Conservation (phyloP, 805 yeast species). For the Candida boidinii region DNA sequence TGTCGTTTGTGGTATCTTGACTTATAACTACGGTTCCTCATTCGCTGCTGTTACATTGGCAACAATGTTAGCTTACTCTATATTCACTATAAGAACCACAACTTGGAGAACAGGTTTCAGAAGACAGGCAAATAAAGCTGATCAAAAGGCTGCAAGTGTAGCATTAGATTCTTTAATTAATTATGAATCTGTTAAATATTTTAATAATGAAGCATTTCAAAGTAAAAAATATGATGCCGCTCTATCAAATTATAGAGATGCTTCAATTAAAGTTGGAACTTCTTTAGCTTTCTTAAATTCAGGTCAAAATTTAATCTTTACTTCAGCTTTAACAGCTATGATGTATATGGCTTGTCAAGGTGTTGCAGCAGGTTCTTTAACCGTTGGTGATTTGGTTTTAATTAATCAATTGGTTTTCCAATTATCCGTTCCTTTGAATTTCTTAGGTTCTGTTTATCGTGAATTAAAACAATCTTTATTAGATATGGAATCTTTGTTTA, state of each 20-base stretch:
- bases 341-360: conserved; percentile 98
- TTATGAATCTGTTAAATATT: conserved; percentile 89
- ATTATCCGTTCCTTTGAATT: conserved; percentile 88
- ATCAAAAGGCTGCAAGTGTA: conserved; percentile 89
- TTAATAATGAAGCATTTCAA: conserved; percentile 82
- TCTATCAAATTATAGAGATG: conserved; percentile 61
- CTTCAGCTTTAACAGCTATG: conserved; percentile 88
- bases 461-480: conserved; percentile 87
- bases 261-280: conserved; percentile 76
- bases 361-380: conserved; percentile 69
- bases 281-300: conserved; percentile 71
- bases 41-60: conserved; percentile 84
- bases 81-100: conserved; percentile 85
- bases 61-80: conserved; percentile 84
- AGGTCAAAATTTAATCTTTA: conserved; percentile 75
- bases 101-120: conserved; percentile 95
- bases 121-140: conserved; percentile 84
- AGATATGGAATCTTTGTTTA: conserved; percentile 94
- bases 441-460: conserved; percentile 90
- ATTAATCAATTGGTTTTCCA: conserved; percentile 96
- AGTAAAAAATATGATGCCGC: conserved; percentile 73
- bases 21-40: conserved; percentile 82
- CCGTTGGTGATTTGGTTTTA: conserved; percentile 91
- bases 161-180: conserved; percentile 91
- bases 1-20: conserved; percentile 87